Conservation (phyloP, 2,329 filamentous ascomycete species). For the Cadophora gregata region DNA sequence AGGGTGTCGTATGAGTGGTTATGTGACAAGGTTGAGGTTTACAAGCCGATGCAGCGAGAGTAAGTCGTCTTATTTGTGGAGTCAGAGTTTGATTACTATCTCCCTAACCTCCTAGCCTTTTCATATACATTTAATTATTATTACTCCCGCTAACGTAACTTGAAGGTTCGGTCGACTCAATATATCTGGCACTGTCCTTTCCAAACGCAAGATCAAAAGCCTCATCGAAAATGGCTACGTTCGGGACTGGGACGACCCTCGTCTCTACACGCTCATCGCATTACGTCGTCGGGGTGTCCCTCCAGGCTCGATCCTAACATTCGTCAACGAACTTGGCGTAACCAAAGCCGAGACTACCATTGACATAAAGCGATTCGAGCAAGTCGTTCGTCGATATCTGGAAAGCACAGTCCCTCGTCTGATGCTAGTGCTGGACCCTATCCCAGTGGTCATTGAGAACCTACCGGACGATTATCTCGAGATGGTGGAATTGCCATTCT, state of each 20-base stretch:
- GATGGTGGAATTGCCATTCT: slow-evolving; percentile 77
- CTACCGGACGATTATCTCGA: too few relatives aligned
- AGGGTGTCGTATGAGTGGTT: slow-evolving; percentile 91
- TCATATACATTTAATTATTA: too few relatives aligned
- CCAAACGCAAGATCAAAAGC: slow-evolving; percentile 82
- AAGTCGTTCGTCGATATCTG: slow-evolving; percentile 82
- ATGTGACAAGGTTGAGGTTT: slow-evolving; percentile 80
- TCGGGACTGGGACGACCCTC: slow-evolving; percentile 88
- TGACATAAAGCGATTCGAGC: slow-evolving; percentile 82
- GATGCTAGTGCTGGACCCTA: slow-evolving; percentile 86
- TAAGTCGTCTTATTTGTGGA: too few relatives aligned
- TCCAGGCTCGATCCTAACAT: slow-evolving; percentile 85
- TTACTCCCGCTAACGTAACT: too few relatives aligned
- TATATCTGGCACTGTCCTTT: slow-evolving; percentile 83
- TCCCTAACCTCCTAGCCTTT: too few relatives aligned
- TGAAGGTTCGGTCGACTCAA: slow-evolving; percentile 77
- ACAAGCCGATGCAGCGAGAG: slow-evolving; percentile 93
- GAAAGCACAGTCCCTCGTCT: slow-evolving; percentile 87
- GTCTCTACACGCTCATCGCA: slow-evolving; percentile 87
- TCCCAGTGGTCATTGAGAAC: slow-evolving; percentile 83
- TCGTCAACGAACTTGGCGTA: slow-evolving; percentile 89
- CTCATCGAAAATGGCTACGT: slow-evolving; percentile 81
- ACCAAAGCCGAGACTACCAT: slow-evolving; percentile 83
- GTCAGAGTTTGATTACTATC: too few relatives aligned
- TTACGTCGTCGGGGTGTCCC: slow-evolving; percentile 86